phyloP scores from a whole-genome alignment of 768 basidiomycete genomes.

The Tulasnella sp. region DNA sequence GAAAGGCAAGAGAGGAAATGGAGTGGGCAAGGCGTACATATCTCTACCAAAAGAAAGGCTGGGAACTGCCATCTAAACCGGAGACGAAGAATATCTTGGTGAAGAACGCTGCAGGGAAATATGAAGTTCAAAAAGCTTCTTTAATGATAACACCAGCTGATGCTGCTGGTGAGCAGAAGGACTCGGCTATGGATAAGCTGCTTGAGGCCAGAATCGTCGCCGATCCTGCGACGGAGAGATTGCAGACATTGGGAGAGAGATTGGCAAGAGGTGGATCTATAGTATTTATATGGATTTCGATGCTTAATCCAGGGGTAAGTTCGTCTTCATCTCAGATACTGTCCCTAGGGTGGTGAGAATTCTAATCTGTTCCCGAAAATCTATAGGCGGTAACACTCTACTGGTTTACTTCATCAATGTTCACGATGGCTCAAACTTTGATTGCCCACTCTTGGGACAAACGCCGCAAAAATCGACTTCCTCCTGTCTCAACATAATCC shows the following conservation, averaged over 20 bases:
- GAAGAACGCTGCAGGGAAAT: neutral
- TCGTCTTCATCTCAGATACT: neutral
- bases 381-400: constrained; percentile 7
- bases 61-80: neutral
- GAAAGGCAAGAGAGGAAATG: constrained; percentile 7
- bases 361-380: no score
- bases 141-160: neutral
- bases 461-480: no score
- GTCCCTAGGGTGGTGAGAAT: no score
- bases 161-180: neutral
- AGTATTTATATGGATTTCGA: constrained; percentile 10
- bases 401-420: constrained; percentile 11
- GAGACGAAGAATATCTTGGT: neutral
- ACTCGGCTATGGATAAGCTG: constrained; percentile 10
- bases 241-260: neutral
- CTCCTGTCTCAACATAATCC: no score
- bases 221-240: constrained; percentile 1
- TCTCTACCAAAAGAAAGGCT: neutral
- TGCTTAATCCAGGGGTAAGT: constrained; percentile 10
- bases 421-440: constrained; percentile 9
- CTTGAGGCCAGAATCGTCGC: neutral
- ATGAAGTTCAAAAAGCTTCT: constrained; percentile 1
- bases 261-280: constrained; percentile 7
- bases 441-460: no score
- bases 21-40: constrained; percentile 7